A percentile compares a stretch with the other conserved stretches of the same genome.
Conservation (phyloP, 1,139 yeast genomes). For the Keqinozyma sinolaborantium region DNA sequence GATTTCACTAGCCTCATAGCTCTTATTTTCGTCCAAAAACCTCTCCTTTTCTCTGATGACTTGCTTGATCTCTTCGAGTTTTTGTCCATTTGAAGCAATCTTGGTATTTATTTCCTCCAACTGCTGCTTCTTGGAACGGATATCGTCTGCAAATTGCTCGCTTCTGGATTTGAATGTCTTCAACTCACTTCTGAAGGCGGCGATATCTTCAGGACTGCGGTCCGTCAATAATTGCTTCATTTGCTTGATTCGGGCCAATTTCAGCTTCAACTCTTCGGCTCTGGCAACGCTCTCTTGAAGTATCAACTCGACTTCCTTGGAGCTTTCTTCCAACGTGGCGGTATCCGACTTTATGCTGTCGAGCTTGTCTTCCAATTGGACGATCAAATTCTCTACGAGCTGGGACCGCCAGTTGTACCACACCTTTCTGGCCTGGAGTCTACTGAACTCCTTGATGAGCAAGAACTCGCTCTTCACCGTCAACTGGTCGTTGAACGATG, state of each 20-base stretch:
- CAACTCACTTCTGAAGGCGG: conserved; percentile 13
- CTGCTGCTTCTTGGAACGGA: conserved; percentile 8
- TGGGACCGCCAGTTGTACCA: conserved; percentile 63
- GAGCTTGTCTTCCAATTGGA: conserved; percentile 30
- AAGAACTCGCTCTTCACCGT: conserved; percentile 41
- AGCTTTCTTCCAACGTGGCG: conserved; percentile 16
- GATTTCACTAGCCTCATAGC: conserved; percentile 23
- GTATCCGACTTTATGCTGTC: conserved; percentile 24
- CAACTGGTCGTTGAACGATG: conserved; percentile 32
- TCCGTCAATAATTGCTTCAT: conserved; percentile 16
- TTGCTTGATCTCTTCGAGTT: conserved; percentile 15
- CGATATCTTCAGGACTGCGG: conserved; percentile 14
- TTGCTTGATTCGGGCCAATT: conserved; percentile 18
- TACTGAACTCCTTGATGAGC: conserved; percentile 45
- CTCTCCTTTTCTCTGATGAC: conserved; percentile 15
- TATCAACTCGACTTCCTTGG: conserved; percentile 16
- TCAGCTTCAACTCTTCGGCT: conserved; percentile 15
- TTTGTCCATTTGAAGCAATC: conserved; percentile 9
- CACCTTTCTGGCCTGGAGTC: conserved; percentile 47
- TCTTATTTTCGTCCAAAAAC: conserved; percentile 17
- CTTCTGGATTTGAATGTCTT: conserved; percentile 7
- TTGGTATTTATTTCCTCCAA: conserved; percentile 10
- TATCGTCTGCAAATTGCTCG: conserved; percentile 3
- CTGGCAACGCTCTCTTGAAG: conserved; percentile 11
- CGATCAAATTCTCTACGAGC: conserved; percentile 32